Evolutionary conservation across 805 yeast genomes (phyloP).

Genomic region (Candida maesae): DNA sequence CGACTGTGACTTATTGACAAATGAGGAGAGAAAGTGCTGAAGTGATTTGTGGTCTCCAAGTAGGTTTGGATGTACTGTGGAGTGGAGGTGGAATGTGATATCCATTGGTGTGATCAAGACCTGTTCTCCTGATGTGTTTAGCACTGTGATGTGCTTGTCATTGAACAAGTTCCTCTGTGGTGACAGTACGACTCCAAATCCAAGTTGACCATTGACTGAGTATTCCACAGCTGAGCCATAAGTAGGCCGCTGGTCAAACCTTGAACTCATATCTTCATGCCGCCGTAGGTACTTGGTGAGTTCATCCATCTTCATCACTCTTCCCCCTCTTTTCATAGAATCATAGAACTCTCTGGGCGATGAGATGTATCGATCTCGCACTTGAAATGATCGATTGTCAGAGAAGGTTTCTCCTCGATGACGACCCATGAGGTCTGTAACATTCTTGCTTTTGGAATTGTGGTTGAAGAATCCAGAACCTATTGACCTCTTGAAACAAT

Average conservation of each 20-base stretch:
- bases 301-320: background rate
- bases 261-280: background rate
- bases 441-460: too few relatives aligned
- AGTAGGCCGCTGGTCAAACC: conserved; percentile 3
- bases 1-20: too few relatives aligned
- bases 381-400: too few relatives aligned
- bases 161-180: conserved; percentile 11
- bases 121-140: conserved; percentile 6
- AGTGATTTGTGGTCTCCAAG: too few relatives aligned
- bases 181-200: conserved; percentile 5
- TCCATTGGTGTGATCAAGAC: conserved; percentile 6
- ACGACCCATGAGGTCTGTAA: too few relatives aligned
- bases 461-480: conserved; percentile 9
- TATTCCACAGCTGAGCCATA: conserved; percentile 15
- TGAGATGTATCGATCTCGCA: background rate
- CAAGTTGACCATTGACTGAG: background rate
- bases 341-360: conserved; percentile 1
- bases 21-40: background rate
- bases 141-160: conserved; percentile 5
- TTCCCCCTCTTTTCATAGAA: too few relatives aligned
- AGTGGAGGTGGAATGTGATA: conserved; percentile 12
- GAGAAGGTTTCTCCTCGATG: too few relatives aligned
- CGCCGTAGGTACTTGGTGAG: background rate
- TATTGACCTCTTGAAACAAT: conserved; percentile 1
- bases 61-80: too few relatives aligned